phyloP scores from a whole-genome alignment of 352 stramenopile genomes.

The Pythium aristosporum region DNA sequence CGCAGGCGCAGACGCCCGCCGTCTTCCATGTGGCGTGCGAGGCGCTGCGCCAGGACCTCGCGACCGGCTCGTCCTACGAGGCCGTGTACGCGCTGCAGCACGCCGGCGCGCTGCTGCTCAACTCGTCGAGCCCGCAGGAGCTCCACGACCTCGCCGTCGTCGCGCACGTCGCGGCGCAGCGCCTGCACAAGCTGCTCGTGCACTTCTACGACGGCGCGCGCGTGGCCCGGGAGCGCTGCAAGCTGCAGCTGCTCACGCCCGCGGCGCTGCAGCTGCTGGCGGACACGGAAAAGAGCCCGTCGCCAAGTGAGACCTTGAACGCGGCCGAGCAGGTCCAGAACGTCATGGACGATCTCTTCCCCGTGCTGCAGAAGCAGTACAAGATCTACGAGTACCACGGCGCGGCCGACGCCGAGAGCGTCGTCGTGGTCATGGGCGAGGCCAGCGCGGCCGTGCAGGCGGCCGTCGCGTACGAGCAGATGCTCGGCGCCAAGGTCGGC shows the following conservation, averaged over 20 bases:
- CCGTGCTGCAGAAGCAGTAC: conserved; percentile 76
- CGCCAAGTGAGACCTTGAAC: conserved; percentile 18
- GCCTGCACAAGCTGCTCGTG: conserved; percentile 61
- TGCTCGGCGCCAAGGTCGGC: conserved; percentile 71
- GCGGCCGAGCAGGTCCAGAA: conserved; percentile 66
- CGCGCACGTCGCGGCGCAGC: conserved; percentile 63
- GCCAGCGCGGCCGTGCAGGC: conserved; percentile 53
- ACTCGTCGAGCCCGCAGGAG: conserved; percentile 66
- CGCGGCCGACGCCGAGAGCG: conserved; percentile 56
- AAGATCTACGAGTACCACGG: conserved; percentile 82
- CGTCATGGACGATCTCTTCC: conserved; percentile 76
- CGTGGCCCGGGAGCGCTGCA: conserved; percentile 58
- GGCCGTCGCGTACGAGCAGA: conserved; percentile 71
- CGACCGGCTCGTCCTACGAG: conserved; percentile 61
- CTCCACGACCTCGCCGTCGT: conserved; percentile 79
- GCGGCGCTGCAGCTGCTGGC: conserved; percentile 51
- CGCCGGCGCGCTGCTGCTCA: conserved; percentile 68
- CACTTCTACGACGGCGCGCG: conserved; percentile 83
- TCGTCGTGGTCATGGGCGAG: conserved; percentile 73
- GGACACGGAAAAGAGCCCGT: conserved; percentile 26
- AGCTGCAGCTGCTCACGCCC: conserved; percentile 55
- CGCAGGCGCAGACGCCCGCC: conserved; percentile 34
- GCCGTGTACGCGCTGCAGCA: conserved; percentile 66
- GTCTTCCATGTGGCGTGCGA: conserved; percentile 73
- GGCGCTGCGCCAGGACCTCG: conserved; percentile 49